phyloP scores from a whole-genome alignment of 2,329 filamentous ascomycete genomes.

The Alternaria arbusti region DNA sequence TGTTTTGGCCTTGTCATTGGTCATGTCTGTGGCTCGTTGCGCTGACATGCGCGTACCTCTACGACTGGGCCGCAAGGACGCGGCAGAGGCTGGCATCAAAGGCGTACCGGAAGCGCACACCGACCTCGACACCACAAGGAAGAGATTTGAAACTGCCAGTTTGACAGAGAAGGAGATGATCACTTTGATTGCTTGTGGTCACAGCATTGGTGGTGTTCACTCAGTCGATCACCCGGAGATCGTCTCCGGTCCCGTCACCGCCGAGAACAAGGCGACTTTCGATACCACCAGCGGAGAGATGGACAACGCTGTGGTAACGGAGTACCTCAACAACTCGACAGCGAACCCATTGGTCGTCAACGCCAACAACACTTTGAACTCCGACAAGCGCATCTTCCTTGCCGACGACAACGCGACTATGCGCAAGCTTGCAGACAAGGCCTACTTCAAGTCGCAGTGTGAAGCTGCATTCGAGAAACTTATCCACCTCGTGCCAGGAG shows the following conservation, averaged over 20 bases:
- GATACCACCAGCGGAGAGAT: conserved; percentile 31
- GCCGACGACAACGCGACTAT: conserved; percentile 43
- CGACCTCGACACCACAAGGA: conserved; percentile 36
- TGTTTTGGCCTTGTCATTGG: conserved; percentile 39
- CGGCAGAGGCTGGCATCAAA: conserved; percentile 32
- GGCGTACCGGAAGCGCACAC: conserved; percentile 45
- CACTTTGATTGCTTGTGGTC: conserved; percentile 44
- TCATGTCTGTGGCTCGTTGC: conserved; percentile 39
- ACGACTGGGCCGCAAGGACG: conserved; percentile 43
- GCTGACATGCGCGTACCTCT: conserved; percentile 38
- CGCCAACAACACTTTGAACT: conserved; percentile 37
- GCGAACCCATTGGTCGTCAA: conserved; percentile 35
- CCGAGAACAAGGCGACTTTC: conserved; percentile 30
- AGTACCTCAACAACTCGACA: conserved; percentile 41
- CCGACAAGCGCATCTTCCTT: conserved; percentile 42
- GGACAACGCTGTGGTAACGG: conserved; percentile 40
- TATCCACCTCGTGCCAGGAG: conserved; percentile 29
- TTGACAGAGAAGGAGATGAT: conserved; percentile 36
- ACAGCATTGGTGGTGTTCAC: conserved; percentile 47
- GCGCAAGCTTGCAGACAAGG: conserved; percentile 28
- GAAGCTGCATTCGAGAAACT: conserved; percentile 24
- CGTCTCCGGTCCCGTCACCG: conserved; percentile 27
- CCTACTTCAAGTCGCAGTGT: conserved; percentile 26
- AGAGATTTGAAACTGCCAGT: conserved; percentile 39
- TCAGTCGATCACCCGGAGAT: conserved; percentile 40